Base-by-base conservation (phyloP, 441 rosid genomes). In the Raphanus hybrid region DNA sequence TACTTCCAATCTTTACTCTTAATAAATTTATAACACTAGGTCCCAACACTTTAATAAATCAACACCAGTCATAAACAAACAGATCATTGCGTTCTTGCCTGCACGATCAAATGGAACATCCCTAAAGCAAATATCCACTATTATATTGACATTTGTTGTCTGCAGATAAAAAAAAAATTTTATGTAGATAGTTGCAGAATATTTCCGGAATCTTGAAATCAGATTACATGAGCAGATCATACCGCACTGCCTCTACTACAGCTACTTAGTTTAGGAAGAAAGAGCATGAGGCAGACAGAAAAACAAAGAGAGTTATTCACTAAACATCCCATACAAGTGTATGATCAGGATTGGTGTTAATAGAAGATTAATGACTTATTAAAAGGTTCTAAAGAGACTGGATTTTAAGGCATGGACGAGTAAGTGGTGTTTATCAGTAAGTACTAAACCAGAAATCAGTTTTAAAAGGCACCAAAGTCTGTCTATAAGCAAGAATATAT, bases 401-500 rank as follows among this genome's bases (percentile, higher is more conserved):
- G 60, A 18, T 45, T 20, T 20, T 5, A 58, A 60, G 75, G n/a
- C 35, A 34, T 11, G 8, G 12, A 12, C 8, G 54, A 50, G 52
- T 11, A 18, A 61, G 12, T 6, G 71, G 66, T 55, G 0, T 59
- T 59, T 20, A 34, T 34, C 69, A 10, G 8, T 9, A 6, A 48
- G 63, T 48, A 58, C 15, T 18, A 8, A n/a, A 32, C 62, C 58
- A 52, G 10, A 7, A 52, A 52, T 15, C 23, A 52, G 23, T 15
- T 15, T 15, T 23, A 14, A 14, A 50, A 50, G 18, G 5, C 18
- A 5, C 14, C 18, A 50, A 50, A 50, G 18, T 5, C 55, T 50
- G 57, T 48, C 54, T 5, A 6, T 50, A 34, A 34, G 37, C 20
- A 50, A 59, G 73, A 8, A 67, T 60, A 9, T 8, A 75, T 75